Evolutionary conservation across 495 filamentous ascomycete species (phyloP), one percentile per base, ranked within the genome.

Genomic region (Penicillium antarcticum): DNA sequence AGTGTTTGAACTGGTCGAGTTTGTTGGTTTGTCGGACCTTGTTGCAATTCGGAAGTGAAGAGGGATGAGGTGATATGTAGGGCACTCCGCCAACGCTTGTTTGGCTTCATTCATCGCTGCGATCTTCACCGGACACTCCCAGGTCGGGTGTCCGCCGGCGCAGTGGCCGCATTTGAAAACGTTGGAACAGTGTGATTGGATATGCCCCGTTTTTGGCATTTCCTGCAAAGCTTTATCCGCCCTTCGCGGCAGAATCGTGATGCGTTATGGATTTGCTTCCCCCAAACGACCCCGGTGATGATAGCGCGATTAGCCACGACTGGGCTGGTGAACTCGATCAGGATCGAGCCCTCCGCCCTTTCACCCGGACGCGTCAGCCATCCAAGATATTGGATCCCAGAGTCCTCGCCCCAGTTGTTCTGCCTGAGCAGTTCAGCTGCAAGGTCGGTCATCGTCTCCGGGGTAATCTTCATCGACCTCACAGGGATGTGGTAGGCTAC

Each of bases 271-370:
- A 47, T 55, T 5, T 46, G 11, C 26, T 45, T 17, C 1, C 45
- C 42, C 60, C 57, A 60, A 4, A 60, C 18, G 18, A 42, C 38
- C 0, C 57, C 48, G 10, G 17, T 9, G n/a, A 12, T 13, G 19
- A 63, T 55, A 0, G 57, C 60, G 8, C 29, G 43, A 45, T 63
- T 60, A 13, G 60, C 57, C 11, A 48, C 51, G 4, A 49, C 29
- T 13, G 53, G 57, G 49, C 41, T 52, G 12, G 53, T 55, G 44
- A 60, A 57, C 38, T 60, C 57, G 8, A 63, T 48, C 24, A 63
- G 2, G n/a, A 63, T 33, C 10, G 43, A 60, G 35, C 55, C 55
- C 7, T 48, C 40, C 51, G 24, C 38, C 49, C 41, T 45, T 35
- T 42, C 31, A 38, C 33, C 18, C 18, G 49, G 49, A 34, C 29